Conservation (phyloP, 2,329 filamentous ascomycete species). For the Colletotrichum lini region DNA sequence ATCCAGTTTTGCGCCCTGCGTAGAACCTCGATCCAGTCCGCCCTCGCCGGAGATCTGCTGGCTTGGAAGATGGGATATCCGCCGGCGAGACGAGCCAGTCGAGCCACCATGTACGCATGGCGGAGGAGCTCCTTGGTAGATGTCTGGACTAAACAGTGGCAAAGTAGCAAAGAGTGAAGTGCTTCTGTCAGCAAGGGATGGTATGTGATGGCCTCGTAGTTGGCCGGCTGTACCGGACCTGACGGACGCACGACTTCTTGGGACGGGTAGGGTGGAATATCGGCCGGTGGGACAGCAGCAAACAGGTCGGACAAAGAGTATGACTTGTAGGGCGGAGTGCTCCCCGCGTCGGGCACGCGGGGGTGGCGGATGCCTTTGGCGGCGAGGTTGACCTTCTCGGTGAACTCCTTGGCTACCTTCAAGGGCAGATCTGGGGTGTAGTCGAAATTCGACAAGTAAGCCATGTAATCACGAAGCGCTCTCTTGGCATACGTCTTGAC, state of each 20-base stretch:
- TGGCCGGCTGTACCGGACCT: conserved; percentile 54
- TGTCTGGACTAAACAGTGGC: conserved; percentile 85
- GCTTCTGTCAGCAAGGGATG: conserved; percentile 86
- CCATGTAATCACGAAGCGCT: conserved; percentile 80
- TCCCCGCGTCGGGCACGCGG: conserved; percentile 44
- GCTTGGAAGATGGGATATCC: conserved; percentile 86
- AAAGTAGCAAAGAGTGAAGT: conserved; percentile 82
- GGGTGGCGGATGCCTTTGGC: conserved; percentile 63
- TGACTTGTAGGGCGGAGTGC: conserved; percentile 53
- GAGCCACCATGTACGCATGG: conserved; percentile 86
- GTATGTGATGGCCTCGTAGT: conserved; percentile 78
- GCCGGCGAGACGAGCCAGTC: conserved; percentile 80
- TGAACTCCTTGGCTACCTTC: conserved; percentile 70
- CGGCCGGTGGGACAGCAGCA: conserved; percentile 74
- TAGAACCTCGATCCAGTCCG: conserved; percentile 86
- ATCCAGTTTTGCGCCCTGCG: conserved; percentile 79
- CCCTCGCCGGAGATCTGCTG: conserved; percentile 78
- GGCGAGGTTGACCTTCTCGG: conserved; percentile 69
- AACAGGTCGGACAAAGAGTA: conserved; percentile 76
- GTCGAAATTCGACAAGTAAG: conserved; percentile 81
- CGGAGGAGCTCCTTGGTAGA: conserved; percentile 82
- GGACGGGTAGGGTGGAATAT: conserved; percentile 77
- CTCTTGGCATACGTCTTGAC: conserved; percentile 83
- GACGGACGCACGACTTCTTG: conserved; percentile 52
- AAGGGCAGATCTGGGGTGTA: conserved; percentile 81